Base-by-base conservation (phyloP, 257 asterid genomes). In the Rehmannia glutinosa region DNA sequence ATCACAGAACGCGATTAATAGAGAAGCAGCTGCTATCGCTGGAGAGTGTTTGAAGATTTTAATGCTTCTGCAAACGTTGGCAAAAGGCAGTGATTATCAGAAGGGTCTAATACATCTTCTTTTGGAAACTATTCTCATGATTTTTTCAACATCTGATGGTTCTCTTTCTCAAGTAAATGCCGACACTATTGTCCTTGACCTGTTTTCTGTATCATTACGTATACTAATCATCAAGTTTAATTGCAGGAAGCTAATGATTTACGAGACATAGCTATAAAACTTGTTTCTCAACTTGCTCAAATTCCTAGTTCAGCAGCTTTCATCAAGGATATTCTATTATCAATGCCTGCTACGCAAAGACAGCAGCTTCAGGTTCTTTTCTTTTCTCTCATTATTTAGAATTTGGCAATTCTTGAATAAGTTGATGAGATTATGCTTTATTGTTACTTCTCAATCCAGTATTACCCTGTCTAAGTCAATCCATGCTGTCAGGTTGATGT, bases 241-340 rank as follows among this genome's bases (percentile, higher is more conserved):
- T 57, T 75, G 62, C 82, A 94, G 97, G 97, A 87, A 72, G 75
- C 83, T 60, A 82, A 67, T 69, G 97, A 79, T 30, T 73, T 91
- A 66, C 84, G 76, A 75, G 81, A 74, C 72, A 62, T 82, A 53
- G 81, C 95, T 54, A 70, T 88, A 53, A 81, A 73, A 77, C 79
- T 94, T 32, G 97, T 94, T 79, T 81, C 97, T 8, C 99, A 94
- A 79, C 95, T 94, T 69, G 99, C 95, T 69, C 99, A 88, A 82
- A 72, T 78, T 82, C 88, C 95, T 58, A 72, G 72, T 64, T 82
- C 97, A 69, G 88, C 97, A 71, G 81, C 79, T 65, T 68, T 62
- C 72, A 68, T 94, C 79, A 94, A 73, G 87, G 95, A 87, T 75
- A 83, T 91, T 70, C 84, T 91, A 51, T 70, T 91, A 66, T 74